phyloP scores from a whole-genome alignment of 1,139 yeast species.

The Saccharomyces pastorianus region DNA sequence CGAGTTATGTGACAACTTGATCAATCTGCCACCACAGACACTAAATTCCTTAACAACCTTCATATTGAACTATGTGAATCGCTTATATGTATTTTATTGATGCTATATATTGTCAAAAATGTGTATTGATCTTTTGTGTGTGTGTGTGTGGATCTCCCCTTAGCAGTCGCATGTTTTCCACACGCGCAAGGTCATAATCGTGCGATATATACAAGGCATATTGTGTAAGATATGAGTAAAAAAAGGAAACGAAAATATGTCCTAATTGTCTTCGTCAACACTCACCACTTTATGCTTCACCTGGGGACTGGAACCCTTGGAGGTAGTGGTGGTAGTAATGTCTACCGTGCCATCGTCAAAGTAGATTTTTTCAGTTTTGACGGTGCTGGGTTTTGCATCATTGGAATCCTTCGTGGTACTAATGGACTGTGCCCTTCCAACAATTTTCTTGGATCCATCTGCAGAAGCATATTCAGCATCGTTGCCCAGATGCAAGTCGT shows the following conservation, averaged over 20 bases:
- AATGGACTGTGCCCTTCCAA: constrained; percentile 45
- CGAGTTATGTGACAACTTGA: constrained; percentile 72
- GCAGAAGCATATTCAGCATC: constrained; percentile 1
- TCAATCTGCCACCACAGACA: constrained; percentile 67
- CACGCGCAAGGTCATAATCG: not conserved
- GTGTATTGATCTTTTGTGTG: not conserved
- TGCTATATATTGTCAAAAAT: not conserved
- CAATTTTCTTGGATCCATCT: constrained; percentile 33
- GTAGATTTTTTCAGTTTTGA: constrained; percentile 45
- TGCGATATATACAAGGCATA: not conserved
- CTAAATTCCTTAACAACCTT: constrained; percentile 37
- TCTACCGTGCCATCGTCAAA: constrained; percentile 61
- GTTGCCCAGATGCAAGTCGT: not conserved
- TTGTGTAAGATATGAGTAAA: not conserved
- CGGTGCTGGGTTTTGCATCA: constrained; percentile 50
- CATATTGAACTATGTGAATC: not conserved
- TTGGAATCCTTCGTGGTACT: constrained; percentile 36
- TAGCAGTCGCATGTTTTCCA: not conserved
- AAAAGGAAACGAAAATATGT: not conserved
- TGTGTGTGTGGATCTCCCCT: not conserved
- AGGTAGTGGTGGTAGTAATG: constrained; percentile 19
- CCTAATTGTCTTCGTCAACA: not conserved
- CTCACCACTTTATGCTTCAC: not conserved
- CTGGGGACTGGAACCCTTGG: not conserved
- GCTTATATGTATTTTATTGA: not conserved